Evolutionary conservation across 148 eudicot genomes (phyloP), one percentile per base, ranked within the genome.

Genomic region (Drosera capensis): DNA sequence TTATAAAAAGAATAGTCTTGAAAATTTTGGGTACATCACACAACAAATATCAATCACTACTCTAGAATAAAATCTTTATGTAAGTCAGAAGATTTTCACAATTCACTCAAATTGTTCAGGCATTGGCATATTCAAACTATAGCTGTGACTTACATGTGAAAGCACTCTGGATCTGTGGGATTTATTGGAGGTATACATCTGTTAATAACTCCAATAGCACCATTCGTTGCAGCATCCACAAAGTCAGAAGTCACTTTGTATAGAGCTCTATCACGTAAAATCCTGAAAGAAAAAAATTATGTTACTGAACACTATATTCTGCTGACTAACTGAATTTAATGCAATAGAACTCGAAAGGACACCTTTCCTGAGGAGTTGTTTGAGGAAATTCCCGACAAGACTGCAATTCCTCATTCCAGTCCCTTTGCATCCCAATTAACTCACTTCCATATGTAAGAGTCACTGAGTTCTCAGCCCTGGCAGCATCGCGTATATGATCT

Each of bases 101-200:
- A n/a, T n/a, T n/a, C n/a, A n/a, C n/a, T n/a, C 14, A 11, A 34
- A 11, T 7, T 34, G 1, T 34, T 34, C 1, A 13, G 7, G 7
- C 20, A 3, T 40, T 41, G 23, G 18, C 17, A 30, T 19, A 15
- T 36, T 23, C 3, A 11, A 22, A 12, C 15, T 17, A 19, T 22
- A 17, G 39, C 41, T 55, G 30, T 25, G 22, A 78, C 99, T 74
- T 42, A 92, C 99, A 92, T 92, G 66, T 92, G 94, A 71, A 92
- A 92, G 74, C 99, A 92, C 70, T 92, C 99, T 11, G 99, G 99
- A 73, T 92, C 99, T 46, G 95, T 85, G 23, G 99, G 99, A 63
- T 92, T 92, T 40, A 92, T 92, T 37, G 99, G 94, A 50, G 95
- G 94, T 41, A 92, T 92, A 51, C 99, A 92, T 77, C 90, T 79